Conservation (phyloP, 768 basidiomycete species). For the Mrakia frigida region DNA sequence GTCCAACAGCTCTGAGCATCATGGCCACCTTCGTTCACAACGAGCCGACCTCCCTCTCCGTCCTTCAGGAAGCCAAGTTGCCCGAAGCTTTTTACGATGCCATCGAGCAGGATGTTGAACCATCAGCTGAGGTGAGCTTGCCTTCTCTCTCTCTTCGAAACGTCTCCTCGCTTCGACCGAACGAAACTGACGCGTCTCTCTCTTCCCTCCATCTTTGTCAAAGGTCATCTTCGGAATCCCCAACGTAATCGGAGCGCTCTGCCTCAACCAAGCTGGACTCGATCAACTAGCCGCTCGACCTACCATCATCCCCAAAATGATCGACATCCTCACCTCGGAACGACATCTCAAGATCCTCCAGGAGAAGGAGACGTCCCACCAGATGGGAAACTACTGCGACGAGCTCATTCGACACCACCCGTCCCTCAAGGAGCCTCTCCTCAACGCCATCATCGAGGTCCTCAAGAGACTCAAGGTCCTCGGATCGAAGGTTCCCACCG, state of each 20-base stretch:
- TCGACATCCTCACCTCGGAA: constrained; percentile 80
- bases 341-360: constrained; percentile 73
- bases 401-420: constrained; percentile 97
- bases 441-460: constrained; percentile 66
- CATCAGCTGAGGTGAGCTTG: constrained; percentile 69
- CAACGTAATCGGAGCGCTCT: constrained; percentile 91
- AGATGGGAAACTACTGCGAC: constrained; percentile 84
- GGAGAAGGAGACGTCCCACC: constrained; percentile 86
- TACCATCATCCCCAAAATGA: constrained; percentile 74
- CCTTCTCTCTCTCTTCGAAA: neutral
- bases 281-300: constrained; percentile 70
- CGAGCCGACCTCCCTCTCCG: constrained; percentile 86
- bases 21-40: constrained; percentile 98
- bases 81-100: constrained; percentile 84
- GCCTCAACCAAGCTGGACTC: constrained; percentile 85
- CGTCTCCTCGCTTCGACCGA: neutral
- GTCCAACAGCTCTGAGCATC: constrained; percentile 70
- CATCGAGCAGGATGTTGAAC: constrained; percentile 76
- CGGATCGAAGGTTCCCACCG: constrained; percentile 14
- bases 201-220: neutral
- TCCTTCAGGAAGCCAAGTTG: constrained; percentile 85
- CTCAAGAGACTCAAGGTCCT: constrained; percentile 62
- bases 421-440: constrained; percentile 68
- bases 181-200: neutral
- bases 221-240: constrained; percentile 91